Base-by-base conservation (phyloP, 1,284 basidiomycete species). In the Cryptococcus jaspeensis region DNA sequence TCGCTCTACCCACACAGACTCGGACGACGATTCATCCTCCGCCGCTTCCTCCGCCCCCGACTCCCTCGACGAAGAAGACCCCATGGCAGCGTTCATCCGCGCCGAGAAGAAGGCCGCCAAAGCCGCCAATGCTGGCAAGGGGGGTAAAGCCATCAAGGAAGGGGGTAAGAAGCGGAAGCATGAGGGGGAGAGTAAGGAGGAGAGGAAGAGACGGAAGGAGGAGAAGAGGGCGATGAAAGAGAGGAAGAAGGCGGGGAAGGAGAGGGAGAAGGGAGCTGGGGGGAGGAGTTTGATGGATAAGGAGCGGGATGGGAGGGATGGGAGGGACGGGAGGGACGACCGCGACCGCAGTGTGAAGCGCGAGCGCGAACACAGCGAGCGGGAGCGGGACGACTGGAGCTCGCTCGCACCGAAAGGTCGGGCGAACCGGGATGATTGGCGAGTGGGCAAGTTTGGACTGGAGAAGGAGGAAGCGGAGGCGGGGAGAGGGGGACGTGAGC, bases 1-100 rank as follows among this genome's bases (percentile, higher is more conserved):
- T 43, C 15, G 28, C 43, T 20, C 3, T 20, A 22, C 32, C 5
- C 28, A n/a, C 7, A 0, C 45, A 59, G 73, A 64, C 12, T 69
- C 71, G 45, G 84, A 80, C 28, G 28, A 32, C 28, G 28, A 32
- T 32, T 32, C 28, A 35, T 83, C 72, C 8, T 83, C 72, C 8
- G 84, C 84, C 12, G 85, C 87, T 45, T 85, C 85, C 5, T 86
- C 85, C 5, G 87, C 81, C 8, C 83, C 81, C 16, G 85, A 86
- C 48, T 83, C 84, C 5, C 88, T 94, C 56, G 94, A 98, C 74
- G 88, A 90, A 5, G 92, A 98, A 71, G 96, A 99, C 77, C 96
- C 96, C 0, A 99, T 99, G 96, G 86, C 88, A 18, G 90, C 91
- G 59, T 98, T 92, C 74, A 80, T 94, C 18, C 77, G 72, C 15